phyloP scores from a whole-genome alignment of 192 early-diverging fungal species.

The Coemansia sp. region DNA sequence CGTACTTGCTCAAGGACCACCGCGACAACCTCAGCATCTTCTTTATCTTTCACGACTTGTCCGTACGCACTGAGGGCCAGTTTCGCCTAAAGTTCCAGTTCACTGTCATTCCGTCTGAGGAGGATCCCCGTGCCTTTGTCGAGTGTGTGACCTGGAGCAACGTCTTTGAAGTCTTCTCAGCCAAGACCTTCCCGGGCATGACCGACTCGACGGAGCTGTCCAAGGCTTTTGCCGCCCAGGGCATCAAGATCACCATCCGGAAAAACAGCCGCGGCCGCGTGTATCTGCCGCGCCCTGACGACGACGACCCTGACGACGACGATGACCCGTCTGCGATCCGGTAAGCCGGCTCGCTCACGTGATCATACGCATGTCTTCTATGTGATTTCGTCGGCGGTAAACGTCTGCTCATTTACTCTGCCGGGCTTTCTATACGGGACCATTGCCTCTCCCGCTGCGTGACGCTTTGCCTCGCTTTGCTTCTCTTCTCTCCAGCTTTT shows the following conservation, averaged over 20 bases:
- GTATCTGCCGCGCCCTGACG: conserved; percentile 29
- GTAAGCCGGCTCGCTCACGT: background rate
- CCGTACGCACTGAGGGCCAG: conserved; percentile 70
- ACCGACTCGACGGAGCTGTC: conserved; percentile 76
- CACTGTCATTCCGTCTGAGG: conserved; percentile 60
- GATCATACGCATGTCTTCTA: too few relatives aligned
- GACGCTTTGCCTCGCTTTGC: conserved; percentile 8
- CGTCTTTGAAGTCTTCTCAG: conserved; percentile 70
- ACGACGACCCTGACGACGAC: conserved; percentile 36
- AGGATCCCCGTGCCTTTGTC: conserved; percentile 51
- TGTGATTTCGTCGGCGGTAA: too few relatives aligned
- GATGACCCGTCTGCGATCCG: conserved; percentile 25
- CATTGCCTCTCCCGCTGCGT: background rate
- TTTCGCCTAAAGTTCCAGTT: conserved; percentile 74
- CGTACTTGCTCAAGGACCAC: conserved; percentile 65
- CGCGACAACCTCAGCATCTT: conserved; percentile 68
- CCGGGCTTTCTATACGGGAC: background rate
- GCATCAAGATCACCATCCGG: conserved; percentile 77
- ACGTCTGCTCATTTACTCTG: too few relatives aligned
- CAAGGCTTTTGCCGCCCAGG: conserved; percentile 70
- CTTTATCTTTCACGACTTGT: conserved; percentile 80
- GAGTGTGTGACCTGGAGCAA: conserved; percentile 44
- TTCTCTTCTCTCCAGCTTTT: conserved; percentile 5
- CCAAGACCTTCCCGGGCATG: conserved; percentile 79
- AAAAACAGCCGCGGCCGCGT: conserved; percentile 55